A percentile compares a stretch with the other conserved stretches of the same genome.
Conservation (phyloP, 148 eudicot species). For the Cornus florida region DNA sequence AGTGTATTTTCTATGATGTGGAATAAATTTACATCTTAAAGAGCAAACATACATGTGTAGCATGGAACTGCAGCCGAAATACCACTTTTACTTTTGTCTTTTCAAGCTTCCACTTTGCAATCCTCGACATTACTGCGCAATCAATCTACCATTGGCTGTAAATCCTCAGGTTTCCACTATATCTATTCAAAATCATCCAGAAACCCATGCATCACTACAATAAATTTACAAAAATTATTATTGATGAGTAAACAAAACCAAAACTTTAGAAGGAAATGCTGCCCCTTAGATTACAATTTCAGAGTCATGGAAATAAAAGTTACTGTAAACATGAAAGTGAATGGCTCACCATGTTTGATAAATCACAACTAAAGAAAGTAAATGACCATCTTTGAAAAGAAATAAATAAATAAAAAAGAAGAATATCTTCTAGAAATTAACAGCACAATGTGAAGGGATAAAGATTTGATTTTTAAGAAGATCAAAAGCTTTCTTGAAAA, state of each 20-base stretch:
- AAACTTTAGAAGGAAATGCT: not conserved
- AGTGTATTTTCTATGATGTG: not conserved
- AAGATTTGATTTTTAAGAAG: not conserved
- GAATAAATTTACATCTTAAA: not conserved
- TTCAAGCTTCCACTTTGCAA: slow-evolving; percentile 80
- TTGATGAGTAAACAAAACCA: not conserved
- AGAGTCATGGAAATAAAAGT: not conserved
- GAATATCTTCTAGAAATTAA: not conserved
- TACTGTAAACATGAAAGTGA: not conserved
- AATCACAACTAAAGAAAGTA: not conserved
- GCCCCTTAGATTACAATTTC: not conserved
- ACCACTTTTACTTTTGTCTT: slow-evolving; percentile 93
- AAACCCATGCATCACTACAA: slow-evolving; percentile 9
- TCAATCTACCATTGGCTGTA: slow-evolving; percentile 32
- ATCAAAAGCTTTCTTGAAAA: too few relatives aligned
- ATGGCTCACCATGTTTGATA: not conserved
- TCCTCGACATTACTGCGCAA: slow-evolving; percentile 64
- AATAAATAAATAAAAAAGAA: not conserved
- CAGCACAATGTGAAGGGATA: not conserved
- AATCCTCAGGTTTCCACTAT: slow-evolving; percentile 17
- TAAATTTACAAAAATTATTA: not conserved
- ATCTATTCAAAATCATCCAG: slow-evolving; percentile 9
- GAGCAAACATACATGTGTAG: slow-evolving; percentile 77
- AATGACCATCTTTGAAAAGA: too few relatives aligned
- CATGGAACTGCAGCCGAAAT: slow-evolving; percentile 93